Conservation (phyloP, 1,139 yeast species). For the Eremothecium coryli region DNA sequence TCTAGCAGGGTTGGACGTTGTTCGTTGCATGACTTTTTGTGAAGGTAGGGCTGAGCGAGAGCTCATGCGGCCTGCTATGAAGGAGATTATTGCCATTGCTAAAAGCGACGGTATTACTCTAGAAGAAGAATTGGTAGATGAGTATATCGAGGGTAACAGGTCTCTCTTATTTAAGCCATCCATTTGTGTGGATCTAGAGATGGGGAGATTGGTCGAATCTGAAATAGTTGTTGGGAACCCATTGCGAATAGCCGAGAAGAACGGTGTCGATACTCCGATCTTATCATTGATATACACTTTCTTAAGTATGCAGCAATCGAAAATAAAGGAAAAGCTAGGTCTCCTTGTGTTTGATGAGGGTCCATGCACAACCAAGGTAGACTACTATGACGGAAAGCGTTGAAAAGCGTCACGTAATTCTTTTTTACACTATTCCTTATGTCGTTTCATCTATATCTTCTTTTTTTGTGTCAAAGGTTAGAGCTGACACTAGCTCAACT, state of each 20-base stretch:
- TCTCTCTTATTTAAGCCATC: conserved; percentile 49
- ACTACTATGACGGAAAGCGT: too few relatives aligned
- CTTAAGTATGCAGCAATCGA: conserved; percentile 31
- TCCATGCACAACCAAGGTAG: too few relatives aligned
- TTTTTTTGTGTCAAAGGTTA: too few relatives aligned
- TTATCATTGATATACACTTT: conserved; percentile 31
- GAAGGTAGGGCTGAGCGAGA: conserved; percentile 33
- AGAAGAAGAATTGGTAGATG: conserved; percentile 36
- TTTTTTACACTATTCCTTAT: too few relatives aligned
- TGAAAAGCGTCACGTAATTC: too few relatives aligned
- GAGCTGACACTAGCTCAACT: too few relatives aligned
- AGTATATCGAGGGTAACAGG: conserved; percentile 31
- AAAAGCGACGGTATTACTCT: conserved; percentile 39
- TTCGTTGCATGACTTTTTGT: conserved; percentile 37
- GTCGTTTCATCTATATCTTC: too few relatives aligned
- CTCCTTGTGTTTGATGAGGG: too few relatives aligned
- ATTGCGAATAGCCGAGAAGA: conserved; percentile 38
- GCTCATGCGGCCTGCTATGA: conserved; percentile 42
- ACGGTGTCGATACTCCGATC: conserved; percentile 32
- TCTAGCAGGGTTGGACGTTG: conserved; percentile 40
- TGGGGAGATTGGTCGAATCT: conserved; percentile 45
- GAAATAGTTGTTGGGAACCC: conserved; percentile 55
- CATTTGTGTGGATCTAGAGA: conserved; percentile 49
- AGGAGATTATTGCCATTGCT: conserved; percentile 44
- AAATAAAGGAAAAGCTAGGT: conserved; percentile 26